A percentile compares a stretch with the other conserved stretches of the same genome.
Conservation (phyloP, 202 grass and related monocot species). For the Schoenoplectus tabernaemontani region DNA sequence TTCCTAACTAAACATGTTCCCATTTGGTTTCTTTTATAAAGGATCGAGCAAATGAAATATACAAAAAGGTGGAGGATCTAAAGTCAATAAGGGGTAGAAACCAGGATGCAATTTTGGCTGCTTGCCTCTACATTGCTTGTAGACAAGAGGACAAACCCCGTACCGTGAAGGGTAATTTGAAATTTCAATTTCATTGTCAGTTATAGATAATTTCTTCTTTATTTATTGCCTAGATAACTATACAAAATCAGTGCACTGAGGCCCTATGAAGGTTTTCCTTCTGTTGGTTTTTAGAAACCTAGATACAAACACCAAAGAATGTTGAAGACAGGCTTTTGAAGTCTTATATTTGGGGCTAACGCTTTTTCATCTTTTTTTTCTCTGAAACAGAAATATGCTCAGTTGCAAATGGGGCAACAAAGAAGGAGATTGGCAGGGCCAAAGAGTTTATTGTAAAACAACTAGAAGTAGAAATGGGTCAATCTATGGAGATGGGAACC, state of each 20-base stretch:
- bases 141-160: slow-evolving; percentile 84
- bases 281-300: too few relatives aligned
- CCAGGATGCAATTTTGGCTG: slow-evolving; percentile 95
- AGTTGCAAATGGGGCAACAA: slow-evolving; percentile 94
- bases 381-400: slow-evolving; percentile 79
- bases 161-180: slow-evolving; percentile 72
- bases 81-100: slow-evolving; percentile 89
- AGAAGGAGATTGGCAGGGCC: slow-evolving; percentile 95
- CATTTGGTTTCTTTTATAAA: slow-evolving; percentile 23
- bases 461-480: slow-evolving; percentile 96
- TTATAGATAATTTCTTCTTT: background rate
- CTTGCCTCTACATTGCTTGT: slow-evolving; percentile 93
- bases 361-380: slow-evolving; percentile 13
- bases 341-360: background rate
- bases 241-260: background rate
- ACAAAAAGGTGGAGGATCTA: slow-evolving; percentile 92
- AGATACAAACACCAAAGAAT: too few relatives aligned
- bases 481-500: slow-evolving; percentile 99
- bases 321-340: background rate
- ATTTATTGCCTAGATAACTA: background rate
- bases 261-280: background rate
- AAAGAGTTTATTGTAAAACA: slow-evolving; percentile 99
- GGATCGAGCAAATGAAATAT: slow-evolving; percentile 97
- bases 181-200: background rate
- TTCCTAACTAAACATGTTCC: too few relatives aligned